Evolutionary conservation across 768 basidiomycete species (phyloP), one percentile per base, ranked within the genome.

Genomic region (Leccinum boreale): DNA sequence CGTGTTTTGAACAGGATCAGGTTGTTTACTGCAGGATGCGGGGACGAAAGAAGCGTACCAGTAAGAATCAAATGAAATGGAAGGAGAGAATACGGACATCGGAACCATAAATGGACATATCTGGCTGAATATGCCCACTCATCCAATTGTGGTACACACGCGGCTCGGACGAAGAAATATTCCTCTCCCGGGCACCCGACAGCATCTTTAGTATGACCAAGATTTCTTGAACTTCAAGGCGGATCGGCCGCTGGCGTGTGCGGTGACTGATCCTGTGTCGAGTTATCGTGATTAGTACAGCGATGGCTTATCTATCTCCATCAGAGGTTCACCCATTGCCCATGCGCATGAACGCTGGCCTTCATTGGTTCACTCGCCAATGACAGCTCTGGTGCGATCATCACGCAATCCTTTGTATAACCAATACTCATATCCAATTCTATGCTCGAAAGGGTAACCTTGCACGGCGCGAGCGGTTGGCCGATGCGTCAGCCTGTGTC

Each of bases 291-390:
- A 39, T 39, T 39, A n/a, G 39, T 24, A 35, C 39, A 14, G n/a
- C 21, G 50, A 19, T 46, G 49, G 29, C 8, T n/a, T 33, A 59
- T 62, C 58, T 39, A 60, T 45, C 58, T 17, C 50, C 62, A 53
- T 53, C 51, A 12, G 21, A 52, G 6, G 14, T 47, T 24, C 19
- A 19, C 36, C 45, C 56, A 14, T 47, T 36, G 46, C 62, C 58
- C 58, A 50, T 12, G 48, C 15, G 33, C 33, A n/a, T 44, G 17
- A 50, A 33, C 29, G 19, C 15, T 33, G 26, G 29, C 29, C 9
- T 19, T 21, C 12, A 9, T 19, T 45, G 12, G 28, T 17, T 23
- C n/a, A 19, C n/a, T 15, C 14, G n/a, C 11, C 35, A 14, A 2
- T 15, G 26, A 17, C 36, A 29, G 48, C 31, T 23, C 47, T 26